Evolutionary conservation across 306 rosid genomes (phyloP).

Genomic region (Abrus precatorius): DNA sequence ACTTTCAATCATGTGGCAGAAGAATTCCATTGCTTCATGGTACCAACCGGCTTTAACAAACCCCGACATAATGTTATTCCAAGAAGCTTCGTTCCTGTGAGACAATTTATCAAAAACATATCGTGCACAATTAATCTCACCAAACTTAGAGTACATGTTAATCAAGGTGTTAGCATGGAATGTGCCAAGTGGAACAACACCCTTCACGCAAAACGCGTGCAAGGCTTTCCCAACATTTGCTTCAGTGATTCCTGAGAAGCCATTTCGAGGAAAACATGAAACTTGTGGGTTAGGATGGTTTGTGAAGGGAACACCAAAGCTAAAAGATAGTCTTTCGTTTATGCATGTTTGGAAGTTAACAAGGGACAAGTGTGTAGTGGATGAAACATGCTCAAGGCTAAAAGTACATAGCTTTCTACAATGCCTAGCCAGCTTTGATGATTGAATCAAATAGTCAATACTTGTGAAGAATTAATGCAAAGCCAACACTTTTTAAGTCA

Average conservation of each 20-base stretch:
- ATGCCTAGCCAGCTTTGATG: constrained; percentile 58
- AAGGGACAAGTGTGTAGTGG: constrained; percentile 15
- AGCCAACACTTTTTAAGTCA: neutral
- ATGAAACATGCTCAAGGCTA: constrained; percentile 37
- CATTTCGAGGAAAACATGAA: constrained; percentile 72
- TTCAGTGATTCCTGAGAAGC: constrained; percentile 76
- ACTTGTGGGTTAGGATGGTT: constrained; percentile 72
- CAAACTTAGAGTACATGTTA: constrained; percentile 75
- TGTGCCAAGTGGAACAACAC: constrained; percentile 58
- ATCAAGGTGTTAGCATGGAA: constrained; percentile 76
- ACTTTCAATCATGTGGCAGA: constrained; percentile 56
- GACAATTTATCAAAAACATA: constrained; percentile 67
- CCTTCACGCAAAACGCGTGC: constrained; percentile 75
- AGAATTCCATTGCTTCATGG: constrained; percentile 64
- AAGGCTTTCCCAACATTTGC: constrained; percentile 68
- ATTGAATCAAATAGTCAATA: constrained; percentile 26
- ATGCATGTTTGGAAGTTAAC: constrained; percentile 52
- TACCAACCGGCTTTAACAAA: constrained; percentile 71
- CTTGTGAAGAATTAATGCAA: neutral
- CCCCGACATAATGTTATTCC: constrained; percentile 92
- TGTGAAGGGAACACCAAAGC: constrained; percentile 48
- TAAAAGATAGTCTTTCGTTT: constrained; percentile 54
- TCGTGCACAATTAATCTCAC: constrained; percentile 60
- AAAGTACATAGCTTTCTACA: constrained; percentile 54
- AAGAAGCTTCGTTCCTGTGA: constrained; percentile 82